Conservation (phyloP, 306 rosid species). For the Cucumis cinereus region DNA sequence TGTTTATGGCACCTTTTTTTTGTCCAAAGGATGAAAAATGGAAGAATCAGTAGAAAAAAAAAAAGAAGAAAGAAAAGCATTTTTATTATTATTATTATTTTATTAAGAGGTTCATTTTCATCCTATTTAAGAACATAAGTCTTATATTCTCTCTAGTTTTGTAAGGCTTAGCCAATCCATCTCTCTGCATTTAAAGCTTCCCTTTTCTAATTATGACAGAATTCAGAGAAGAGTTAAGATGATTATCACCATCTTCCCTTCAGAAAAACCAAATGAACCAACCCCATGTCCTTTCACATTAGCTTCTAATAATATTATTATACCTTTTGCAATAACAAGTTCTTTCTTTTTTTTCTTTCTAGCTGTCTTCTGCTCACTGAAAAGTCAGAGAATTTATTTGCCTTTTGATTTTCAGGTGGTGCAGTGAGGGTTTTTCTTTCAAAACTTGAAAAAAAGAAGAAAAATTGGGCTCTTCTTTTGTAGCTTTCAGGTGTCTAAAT, state of each 20-base stretch:
- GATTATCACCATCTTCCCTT: conserved; percentile 28
- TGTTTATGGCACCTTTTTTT: conserved; percentile 14
- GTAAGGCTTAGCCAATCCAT: conserved; percentile 25
- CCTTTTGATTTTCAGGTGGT: conserved; percentile 54
- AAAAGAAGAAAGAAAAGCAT: neutral
- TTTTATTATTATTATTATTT: neutral
- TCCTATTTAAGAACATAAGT: conserved; percentile 27
- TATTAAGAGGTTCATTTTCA: conserved; percentile 19
- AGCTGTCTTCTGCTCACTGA: conserved; percentile 44
- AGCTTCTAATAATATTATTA: conserved; percentile 9
- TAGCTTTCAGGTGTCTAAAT: conserved; percentile 14
- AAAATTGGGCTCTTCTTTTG: neutral
- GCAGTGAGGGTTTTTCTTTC: conserved; percentile 21
- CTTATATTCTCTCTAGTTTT: conserved; percentile 36
- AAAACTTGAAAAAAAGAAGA: neutral
- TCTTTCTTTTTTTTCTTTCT: conserved; percentile 59
- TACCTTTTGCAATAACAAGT: conserved; percentile 20
- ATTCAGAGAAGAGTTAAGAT: conserved; percentile 55
- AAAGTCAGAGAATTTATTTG: conserved; percentile 65
- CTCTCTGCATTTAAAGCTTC: conserved; percentile 36
- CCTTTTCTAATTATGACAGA: conserved; percentile 27
- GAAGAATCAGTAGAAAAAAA: neutral
- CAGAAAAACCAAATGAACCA: conserved; percentile 25
- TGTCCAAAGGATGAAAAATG: conserved; percentile 9
- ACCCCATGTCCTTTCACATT: conserved; percentile 54